Evolutionary conservation across 2,329 filamentous ascomycete species (phyloP), one percentile per base, ranked within the genome.

Genomic region (Talaromyces pinophilus): DNA sequence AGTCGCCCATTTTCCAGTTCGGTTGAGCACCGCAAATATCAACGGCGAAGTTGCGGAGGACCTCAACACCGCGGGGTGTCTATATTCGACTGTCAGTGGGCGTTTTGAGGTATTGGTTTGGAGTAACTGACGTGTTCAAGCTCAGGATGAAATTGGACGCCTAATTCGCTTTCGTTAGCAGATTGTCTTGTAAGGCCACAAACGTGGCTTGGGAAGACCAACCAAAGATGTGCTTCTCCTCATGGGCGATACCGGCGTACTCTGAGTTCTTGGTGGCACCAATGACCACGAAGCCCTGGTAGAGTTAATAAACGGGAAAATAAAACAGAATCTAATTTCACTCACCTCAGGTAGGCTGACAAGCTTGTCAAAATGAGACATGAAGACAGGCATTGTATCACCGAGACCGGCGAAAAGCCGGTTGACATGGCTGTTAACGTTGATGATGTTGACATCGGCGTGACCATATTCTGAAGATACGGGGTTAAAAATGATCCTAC

Each of bases 1-100:
- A 98, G 72, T 90, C 88, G 66, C 83, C 83, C 93, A 97, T 97
- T 2, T 85, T 89, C 94, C 94, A 98, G 75, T 92, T 86, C 67
- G 88, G 85, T 67, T 84, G 80, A 3, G 91, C 92, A 35, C 87
- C 85, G 79, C 93, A 98, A 69, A 98, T 96, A 22, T 86, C 84
- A 67, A 96, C 85, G 13, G 88, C 88, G 74, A 97, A 98, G 84
- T 98, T 98, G 75, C 85, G 81, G 54, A 97, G 83, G 5, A 97
- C 75, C 33, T 90, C 82, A 10, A 77, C 89, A 40, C 93, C 93
- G 65, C 85, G 83, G 8, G 86, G 84, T 0, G 90, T 93, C 50
- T 54, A 33, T 3, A 54, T 30, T n/a, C 4, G 15, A 54, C 17
- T n/a, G 50, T 54, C 15, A 54, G 50, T 33, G 25, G 6, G 2